Evolutionary conservation across 2,329 filamentous ascomycete species (phyloP).

Genomic region (Xylaria sp.): DNA sequence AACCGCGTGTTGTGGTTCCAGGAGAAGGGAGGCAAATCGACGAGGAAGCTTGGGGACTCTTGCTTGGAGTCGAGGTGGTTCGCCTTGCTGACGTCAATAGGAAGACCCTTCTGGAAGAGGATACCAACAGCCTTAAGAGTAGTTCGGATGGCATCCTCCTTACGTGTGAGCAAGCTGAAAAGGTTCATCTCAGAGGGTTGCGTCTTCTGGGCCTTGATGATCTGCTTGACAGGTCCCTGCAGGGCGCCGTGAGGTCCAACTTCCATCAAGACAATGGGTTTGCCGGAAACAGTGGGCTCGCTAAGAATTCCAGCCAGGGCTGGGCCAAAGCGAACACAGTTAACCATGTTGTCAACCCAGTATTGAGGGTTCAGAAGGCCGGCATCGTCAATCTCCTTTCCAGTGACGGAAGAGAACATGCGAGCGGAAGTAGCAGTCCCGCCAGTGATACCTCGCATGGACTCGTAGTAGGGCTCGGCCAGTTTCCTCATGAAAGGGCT

Average conservation of each 20-base stretch:
- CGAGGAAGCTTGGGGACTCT: conserved; percentile 47
- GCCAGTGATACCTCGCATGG: conserved; percentile 41
- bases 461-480: conserved; percentile 50
- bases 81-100: conserved; percentile 49
- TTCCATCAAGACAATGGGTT: conserved; percentile 47
- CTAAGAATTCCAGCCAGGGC: conserved; percentile 45
- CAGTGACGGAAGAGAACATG: conserved; percentile 49
- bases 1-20: conserved; percentile 58
- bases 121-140: conserved; percentile 47
- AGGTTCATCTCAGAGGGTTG: conserved; percentile 43
- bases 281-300: conserved; percentile 36
- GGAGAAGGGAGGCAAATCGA: conserved; percentile 57
- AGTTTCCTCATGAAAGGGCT: conserved; percentile 55
- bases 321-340: conserved; percentile 52
- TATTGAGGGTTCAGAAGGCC: conserved; percentile 43
- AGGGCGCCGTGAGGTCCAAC: conserved; percentile 53
- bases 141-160: conserved; percentile 48
- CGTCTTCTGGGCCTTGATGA: conserved; percentile 47
- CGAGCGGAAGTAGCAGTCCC: conserved; percentile 32
- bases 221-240: conserved; percentile 51
- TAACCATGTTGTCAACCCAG: conserved; percentile 51
- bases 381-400: conserved; percentile 42
- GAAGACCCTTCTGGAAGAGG: conserved; percentile 48
- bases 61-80: conserved; percentile 48
- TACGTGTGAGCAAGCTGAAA: conserved; percentile 46